A percentile compares a stretch with the other conserved stretches of the same genome.
Conservation (phyloP, 768 basidiomycete genomes). For the Mycena floridula region DNA sequence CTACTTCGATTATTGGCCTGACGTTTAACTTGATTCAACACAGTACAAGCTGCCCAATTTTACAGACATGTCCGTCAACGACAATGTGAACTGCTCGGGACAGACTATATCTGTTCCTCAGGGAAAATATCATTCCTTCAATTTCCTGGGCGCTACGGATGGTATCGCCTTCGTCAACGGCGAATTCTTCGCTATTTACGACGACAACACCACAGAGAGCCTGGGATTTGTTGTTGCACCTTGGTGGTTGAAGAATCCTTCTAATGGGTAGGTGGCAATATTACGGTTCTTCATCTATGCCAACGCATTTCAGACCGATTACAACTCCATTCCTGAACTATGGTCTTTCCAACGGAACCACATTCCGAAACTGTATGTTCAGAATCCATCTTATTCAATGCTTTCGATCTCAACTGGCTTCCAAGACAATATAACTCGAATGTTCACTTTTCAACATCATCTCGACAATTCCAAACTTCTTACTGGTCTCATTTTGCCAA, state of each 20-base stretch:
- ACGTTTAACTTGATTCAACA: background rate
- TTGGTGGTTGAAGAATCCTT: constrained; percentile 8
- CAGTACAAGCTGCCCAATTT: constrained; percentile 7
- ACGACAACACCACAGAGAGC: constrained; percentile 3
- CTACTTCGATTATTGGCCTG: background rate
- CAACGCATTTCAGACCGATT: constrained; percentile 1
- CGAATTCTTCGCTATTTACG: constrained; percentile 5
- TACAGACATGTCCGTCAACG: constrained; percentile 2
- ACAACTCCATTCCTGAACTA: constrained; percentile 6
- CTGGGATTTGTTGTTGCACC: constrained; percentile 6
- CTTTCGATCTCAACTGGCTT: background rate
- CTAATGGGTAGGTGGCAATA: constrained; percentile 1
- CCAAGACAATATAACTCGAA: constrained; percentile 6
- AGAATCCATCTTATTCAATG: background rate
- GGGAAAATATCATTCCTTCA: constrained; percentile 7
- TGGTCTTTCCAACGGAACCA: constrained; percentile 6
- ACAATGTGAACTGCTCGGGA: constrained; percentile 5
- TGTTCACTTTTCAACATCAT: constrained; percentile 8
- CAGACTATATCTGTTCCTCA: constrained; percentile 2
- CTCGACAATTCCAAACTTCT: constrained; percentile 6
- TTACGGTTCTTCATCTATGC: no score
- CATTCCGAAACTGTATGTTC: constrained; percentile 5
- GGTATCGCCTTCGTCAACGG: constrained; percentile 2
- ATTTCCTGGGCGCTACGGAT: constrained; percentile 6
- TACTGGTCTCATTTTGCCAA: constrained; percentile 3